Evolutionary conservation across 208 protist species (phyloP), one percentile per base, ranked within the genome.

Genomic region (Crithidia acanthocephali): DNA sequence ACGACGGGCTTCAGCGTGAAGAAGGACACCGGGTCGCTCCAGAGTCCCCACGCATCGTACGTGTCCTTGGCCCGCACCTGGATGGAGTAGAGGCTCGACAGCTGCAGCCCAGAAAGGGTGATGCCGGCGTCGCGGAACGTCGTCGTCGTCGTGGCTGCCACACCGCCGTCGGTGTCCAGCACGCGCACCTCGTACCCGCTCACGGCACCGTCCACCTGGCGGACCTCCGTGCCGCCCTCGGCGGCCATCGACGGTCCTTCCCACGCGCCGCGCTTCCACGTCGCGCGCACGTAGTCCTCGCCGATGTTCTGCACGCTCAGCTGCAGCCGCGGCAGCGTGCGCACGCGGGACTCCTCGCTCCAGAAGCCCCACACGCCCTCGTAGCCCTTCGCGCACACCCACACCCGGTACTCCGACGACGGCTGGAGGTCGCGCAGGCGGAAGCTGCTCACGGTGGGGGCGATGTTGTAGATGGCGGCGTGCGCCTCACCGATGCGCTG

Each of bases 281-380:
- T 81, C 8, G 95, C 94, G 1, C 78, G 73, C n/a, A 96, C 90
- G 77, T 97, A 98, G 72, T 94, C 90, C 79, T 98, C 91, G 32
- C 94, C 94, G 61, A 95, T 89, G 68, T 87, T 80, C 28, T 69
- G 66, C 51, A 98, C 80, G 11, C 79, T 70, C 30, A 98, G 76
- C 68, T 92, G 67, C 72, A 98, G 79, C 80, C 91, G 89, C 22
- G 94, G 92, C 64, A 97, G 76, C 64, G 94, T 98, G 67, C 92
- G 92, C 67, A 98, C 84, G n/a, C 90, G 84, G 27, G 81, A 80
- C 76, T 96, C 92, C 35, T 94, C 87, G 68, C 88, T 95, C 92
- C 94, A 98, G 58, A 94, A 84, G 27, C 94, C 94, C 92, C 94
- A 98, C 50, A 95, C 88, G 13, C 89, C 92, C 61, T 96, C 87